Evolutionary conservation across 2,329 filamentous ascomycete species (phyloP).

Genomic region (Xylariaceae sp.): DNA sequence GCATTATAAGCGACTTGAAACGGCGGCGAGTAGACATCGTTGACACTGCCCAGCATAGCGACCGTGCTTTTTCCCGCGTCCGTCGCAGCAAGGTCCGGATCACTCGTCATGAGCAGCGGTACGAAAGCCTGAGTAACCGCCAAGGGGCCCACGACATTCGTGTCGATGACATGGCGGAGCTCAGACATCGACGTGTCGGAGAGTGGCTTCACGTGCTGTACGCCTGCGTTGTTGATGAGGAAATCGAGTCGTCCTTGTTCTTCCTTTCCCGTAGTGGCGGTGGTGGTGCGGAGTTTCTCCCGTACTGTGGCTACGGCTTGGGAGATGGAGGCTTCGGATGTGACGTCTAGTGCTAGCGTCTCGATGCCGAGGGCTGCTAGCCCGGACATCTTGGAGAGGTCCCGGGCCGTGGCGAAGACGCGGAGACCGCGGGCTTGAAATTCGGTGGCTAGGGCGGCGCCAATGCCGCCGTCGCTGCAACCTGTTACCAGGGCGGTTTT

Average conservation of each 20-base stretch:
- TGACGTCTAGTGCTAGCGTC: slow-evolving; percentile 30
- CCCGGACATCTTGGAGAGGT: slow-evolving; percentile 21
- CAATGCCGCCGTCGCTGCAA: slow-evolving; percentile 31
- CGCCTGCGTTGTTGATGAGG: slow-evolving; percentile 29
- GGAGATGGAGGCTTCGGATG: slow-evolving; percentile 25
- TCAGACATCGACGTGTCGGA: slow-evolving; percentile 20
- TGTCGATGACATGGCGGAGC: slow-evolving; percentile 21
- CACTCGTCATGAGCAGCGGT: slow-evolving; percentile 26
- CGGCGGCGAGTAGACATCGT: slow-evolving; percentile 28
- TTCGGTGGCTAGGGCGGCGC: slow-evolving; percentile 30
- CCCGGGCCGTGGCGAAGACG: slow-evolving; percentile 32
- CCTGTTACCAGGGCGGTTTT: slow-evolving; percentile 31
- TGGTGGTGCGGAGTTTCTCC: neutral
- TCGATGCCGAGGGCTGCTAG: slow-evolving; percentile 25
- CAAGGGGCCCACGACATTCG: slow-evolving; percentile 29
- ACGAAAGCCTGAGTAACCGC: slow-evolving; percentile 32
- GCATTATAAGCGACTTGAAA: slow-evolving; percentile 30
- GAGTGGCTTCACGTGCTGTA: slow-evolving; percentile 23
- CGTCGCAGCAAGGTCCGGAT: too few relatives aligned
- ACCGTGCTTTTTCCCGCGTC: slow-evolving; percentile 20
- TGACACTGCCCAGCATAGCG: slow-evolving; percentile 29
- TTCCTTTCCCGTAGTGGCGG: too few relatives aligned
- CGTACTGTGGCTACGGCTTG: slow-evolving; percentile 12
- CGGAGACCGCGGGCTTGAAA: slow-evolving; percentile 28
- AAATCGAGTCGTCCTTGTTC: slow-evolving; percentile 19